These are phyloP conservation scores for Megacollybia marginata DNA, from an alignment of 768 basidiomycete species.

Conservation along the genomic window DNA sequence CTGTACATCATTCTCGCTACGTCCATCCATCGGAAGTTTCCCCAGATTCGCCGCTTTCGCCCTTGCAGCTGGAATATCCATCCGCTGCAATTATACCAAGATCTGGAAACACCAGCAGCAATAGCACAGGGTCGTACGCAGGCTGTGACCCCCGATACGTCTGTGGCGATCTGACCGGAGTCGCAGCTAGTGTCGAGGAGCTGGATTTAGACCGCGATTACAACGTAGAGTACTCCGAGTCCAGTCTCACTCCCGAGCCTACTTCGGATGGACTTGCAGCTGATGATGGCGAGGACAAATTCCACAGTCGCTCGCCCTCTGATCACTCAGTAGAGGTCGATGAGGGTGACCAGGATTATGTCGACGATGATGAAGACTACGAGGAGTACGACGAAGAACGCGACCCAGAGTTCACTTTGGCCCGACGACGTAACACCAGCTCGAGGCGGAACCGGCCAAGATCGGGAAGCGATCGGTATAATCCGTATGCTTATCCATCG, in stretches of 20 bases:
- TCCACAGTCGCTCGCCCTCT: not conserved
- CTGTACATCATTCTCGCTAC: not conserved
- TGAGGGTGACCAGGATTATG: slow-evolving; percentile 1
- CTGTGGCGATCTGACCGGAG: not conserved
- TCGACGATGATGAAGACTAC: slow-evolving; percentile 3
- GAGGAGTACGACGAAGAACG: slow-evolving; percentile 4
- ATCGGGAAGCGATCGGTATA: slow-evolving; percentile 1
- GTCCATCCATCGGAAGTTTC: not conserved
- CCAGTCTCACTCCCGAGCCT: too few relatives aligned
- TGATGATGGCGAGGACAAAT: slow-evolving; percentile 15
- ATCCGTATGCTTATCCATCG: not conserved
- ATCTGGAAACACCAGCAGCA: not conserved
- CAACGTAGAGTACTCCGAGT: not conserved
- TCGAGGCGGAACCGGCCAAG: not conserved
- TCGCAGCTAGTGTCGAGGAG: not conserved
- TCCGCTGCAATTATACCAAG: not conserved
- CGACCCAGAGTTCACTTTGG: not conserved
- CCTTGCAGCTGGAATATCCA: not conserved
- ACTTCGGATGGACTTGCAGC: slow-evolving; percentile 26
- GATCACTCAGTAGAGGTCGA: not conserved
- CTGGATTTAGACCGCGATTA: not conserved
- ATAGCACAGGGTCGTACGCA: not conserved
- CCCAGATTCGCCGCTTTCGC: not conserved
- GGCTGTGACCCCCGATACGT: slow-evolving; percentile 3
- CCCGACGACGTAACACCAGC: not conserved